Base-by-base conservation (phyloP, 2,329 filamentous ascomycete species). In the Cladosporium sp. region DNA sequence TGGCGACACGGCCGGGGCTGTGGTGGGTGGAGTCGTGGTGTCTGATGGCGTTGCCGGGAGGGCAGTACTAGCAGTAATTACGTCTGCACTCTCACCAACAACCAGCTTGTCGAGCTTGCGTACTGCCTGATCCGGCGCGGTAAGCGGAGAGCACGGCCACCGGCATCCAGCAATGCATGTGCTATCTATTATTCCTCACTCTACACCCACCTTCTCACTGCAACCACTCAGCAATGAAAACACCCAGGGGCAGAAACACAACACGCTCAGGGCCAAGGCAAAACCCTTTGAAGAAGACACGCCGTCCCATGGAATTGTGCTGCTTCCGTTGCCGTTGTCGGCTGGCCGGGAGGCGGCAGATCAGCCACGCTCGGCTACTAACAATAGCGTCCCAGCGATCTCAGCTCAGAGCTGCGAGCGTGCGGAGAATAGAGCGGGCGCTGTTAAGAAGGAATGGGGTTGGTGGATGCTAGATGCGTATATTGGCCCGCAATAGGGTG, bases 351-450 rank as follows among this genome's bases (percentile, higher is more conserved):
- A 39, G 50, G 49, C 49, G 51, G 51, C 36, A 42, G 50, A 52
- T 52, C 50, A 52, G 50, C 50, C 50, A 52, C 50, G 15, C n/a
- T 34, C 28, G 51, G 51, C 37, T 55, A 43, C 39, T 55, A 42
- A 55, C 39, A 34, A 42, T 55, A 55, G 51, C 51, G 51, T 55
- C 39, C 51, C 51, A 55, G 51, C 51, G 51, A 43, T 55, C 39
- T 43, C 47, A 40, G 38, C 37, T 30, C 28, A 9, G 28, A 30
- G 19, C 43, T 47, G 36, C 50, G 36, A 43, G n/a, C 39, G 38
- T 55, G 51, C 51, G 51, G 51, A 55, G 51, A 39, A 55, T 52
- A 52, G 50, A 20, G 50, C 50, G 47, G 28, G 47, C 47, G 30
- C 25, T 50, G 47, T 50, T 50, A 50, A 50, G 47, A 19, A 37